A percentile compares a stretch with the other conserved stretches of the same genome.
These are phyloP conservation scores for Tylopilus cervinicoccineus DNA, from an alignment of 768 basidiomycete genomes.

Conservation along the genomic window DNA sequence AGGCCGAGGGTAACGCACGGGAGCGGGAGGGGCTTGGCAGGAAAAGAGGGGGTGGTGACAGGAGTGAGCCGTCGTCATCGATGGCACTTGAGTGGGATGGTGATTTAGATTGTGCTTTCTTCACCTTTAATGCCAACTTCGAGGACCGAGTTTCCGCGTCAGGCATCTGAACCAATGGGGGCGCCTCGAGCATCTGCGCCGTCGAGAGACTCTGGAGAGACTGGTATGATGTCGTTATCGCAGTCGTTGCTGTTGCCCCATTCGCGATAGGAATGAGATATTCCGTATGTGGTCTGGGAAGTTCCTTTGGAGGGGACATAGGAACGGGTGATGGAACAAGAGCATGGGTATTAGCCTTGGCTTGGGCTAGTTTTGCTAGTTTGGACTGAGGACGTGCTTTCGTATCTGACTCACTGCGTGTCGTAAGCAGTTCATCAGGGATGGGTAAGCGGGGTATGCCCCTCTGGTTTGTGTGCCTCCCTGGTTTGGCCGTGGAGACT, in stretches of 20 bases:
- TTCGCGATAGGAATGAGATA: constrained; percentile 79
- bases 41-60: constrained; percentile 54
- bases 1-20: constrained; percentile 75
- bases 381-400: constrained; percentile 56
- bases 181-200: constrained; percentile 22
- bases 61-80: constrained; percentile 37
- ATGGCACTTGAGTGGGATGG: constrained; percentile 28
- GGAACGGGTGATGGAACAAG: constrained; percentile 25
- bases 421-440: constrained; percentile 8
- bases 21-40: constrained; percentile 46
- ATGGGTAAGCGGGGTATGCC: constrained; percentile 22
- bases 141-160: constrained; percentile 47
- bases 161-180: constrained; percentile 28
- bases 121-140: constrained; percentile 75
- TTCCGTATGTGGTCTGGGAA: constrained; percentile 56
- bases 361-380: constrained; percentile 69
- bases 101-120: constrained; percentile 49
- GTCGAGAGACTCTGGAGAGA: constrained; percentile 57
- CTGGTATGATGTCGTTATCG: constrained; percentile 80
- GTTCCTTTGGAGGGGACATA: constrained; percentile 29
- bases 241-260: constrained; percentile 76
- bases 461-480: constrained; percentile 15
- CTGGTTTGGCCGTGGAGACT: constrained; percentile 21
- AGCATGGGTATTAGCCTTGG: constrained; percentile 34
- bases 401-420: constrained; percentile 15